phyloP scores from a whole-genome alignment of 2,329 filamentous ascomycete genomes.

The Ascochyta lentis region DNA sequence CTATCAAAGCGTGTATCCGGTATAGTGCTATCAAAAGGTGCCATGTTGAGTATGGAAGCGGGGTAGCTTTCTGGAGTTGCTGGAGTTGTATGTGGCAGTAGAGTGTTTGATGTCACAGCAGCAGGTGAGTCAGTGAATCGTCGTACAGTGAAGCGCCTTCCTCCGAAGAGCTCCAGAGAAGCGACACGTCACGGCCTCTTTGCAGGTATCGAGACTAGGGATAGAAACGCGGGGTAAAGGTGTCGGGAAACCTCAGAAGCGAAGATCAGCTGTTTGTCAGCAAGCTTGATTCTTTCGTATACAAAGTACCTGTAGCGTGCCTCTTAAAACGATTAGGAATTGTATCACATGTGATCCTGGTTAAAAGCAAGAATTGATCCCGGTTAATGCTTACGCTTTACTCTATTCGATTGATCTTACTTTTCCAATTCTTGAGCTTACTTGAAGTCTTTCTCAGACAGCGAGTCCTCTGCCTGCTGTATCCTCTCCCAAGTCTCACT shows the following conservation, averaged over 20 bases:
- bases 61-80: no score
- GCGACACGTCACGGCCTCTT: not conserved
- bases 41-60: conserved; percentile 9
- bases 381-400: not conserved
- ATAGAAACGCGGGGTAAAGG: conserved; percentile 8
- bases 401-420: not conserved
- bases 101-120: not conserved
- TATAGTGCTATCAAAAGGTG: conserved; percentile 26
- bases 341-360: no score
- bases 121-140: not conserved
- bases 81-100: not conserved
- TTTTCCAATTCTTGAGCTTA: not conserved
- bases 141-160: not conserved
- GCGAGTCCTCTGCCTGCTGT: conserved; percentile 40
- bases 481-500: conserved; percentile 40
- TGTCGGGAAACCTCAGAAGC: not conserved
- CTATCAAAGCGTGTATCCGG: conserved; percentile 42
- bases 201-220: not conserved
- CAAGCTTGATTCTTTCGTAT: not conserved
- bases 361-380: no score
- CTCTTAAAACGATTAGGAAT: no score
- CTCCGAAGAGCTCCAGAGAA: not conserved
- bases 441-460: conserved; percentile 36
- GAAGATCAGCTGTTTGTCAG: not conserved
- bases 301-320: not conserved